Base-by-base conservation (phyloP, 2,329 filamentous ascomycete genomes). In the Fusarium luffae region DNA sequence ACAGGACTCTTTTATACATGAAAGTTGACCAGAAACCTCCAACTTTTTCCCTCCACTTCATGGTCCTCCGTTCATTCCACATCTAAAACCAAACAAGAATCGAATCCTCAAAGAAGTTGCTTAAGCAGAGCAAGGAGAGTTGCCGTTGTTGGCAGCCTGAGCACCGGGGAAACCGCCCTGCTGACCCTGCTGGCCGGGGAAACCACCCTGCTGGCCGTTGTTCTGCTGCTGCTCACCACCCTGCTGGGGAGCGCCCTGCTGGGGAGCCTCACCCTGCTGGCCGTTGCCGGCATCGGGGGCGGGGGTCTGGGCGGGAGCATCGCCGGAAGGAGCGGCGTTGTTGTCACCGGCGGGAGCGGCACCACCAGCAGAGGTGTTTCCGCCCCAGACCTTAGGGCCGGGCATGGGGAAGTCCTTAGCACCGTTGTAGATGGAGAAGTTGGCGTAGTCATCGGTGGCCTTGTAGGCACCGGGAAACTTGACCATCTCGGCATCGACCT, bases 381-480 rank as follows among this genome's bases (percentile, higher is more conserved):
- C 60, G 18, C 10, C 1, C 60, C 60, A 63, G 28, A 63, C 58
- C 58, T 63, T 63, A 18, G 60, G 60, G 6, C 60, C 60, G 42
- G 60, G 60, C 48, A 63, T 56, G 48, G 60, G 60, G 60, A 63
- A 63, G 4, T 3, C 42, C 58, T 63, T 63, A 16, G 58, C 60
- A 37, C 60, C 60, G 34, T 12, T 14, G 58, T 63, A 63, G 48
- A 63, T 63, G 60, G 60, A 63, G 60, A 63, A 63, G 60, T 63
- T 63, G 42, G 58, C 60, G 34, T 63, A 63, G 3, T 28, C 47
- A 7, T 63, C 60, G 13, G 60, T 63, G 4, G 8, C 42, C 60
- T 63, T 63, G 60, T 63, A 63, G 48, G 60, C 60, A 48, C 60
- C 60, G 48, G 60, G 60, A 42, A 63, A 63, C 60, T 63, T 63